These are phyloP conservation scores for Saprolegnia diclina DNA, from an alignment of 352 stramenopile genomes.

Conservation along the genomic window DNA sequence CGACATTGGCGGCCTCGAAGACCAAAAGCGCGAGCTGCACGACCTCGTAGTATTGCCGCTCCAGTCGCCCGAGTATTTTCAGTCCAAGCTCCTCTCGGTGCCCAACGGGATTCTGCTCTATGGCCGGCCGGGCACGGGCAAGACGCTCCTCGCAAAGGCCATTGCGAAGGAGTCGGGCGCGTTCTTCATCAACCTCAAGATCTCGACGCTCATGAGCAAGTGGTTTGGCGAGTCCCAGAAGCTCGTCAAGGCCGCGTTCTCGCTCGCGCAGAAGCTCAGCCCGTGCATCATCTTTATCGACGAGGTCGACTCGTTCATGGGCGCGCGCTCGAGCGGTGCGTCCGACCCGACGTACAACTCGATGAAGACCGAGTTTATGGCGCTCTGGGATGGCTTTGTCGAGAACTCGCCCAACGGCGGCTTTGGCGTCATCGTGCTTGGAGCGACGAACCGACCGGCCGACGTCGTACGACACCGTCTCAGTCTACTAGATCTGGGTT, in stretches of 20 bases:
- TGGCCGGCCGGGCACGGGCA: conserved; percentile 77
- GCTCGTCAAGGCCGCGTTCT: conserved; percentile 90
- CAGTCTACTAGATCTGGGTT: background rate
- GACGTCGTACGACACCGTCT: conserved; percentile 63
- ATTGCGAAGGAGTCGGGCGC: conserved; percentile 92
- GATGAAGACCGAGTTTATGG: conserved; percentile 96
- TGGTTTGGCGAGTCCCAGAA: conserved; percentile 91
- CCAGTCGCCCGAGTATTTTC: conserved; percentile 89
- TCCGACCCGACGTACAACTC: conserved; percentile 77
- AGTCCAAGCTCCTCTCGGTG: conserved; percentile 78
- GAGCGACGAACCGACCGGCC: conserved; percentile 91
- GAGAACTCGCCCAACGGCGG: conserved; percentile 64
- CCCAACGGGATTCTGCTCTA: conserved; percentile 85
- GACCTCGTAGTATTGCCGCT: conserved; percentile 93
- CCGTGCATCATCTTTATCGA: conserved; percentile 99
- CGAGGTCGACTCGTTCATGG: conserved; percentile 93
- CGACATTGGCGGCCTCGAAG: conserved; percentile 95
- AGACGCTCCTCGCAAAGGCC: conserved; percentile 91
- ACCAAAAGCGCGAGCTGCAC: conserved; percentile 94
- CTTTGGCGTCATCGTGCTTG: conserved; percentile 93
- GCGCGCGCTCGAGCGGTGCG: conserved; percentile 58
- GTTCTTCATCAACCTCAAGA: conserved; percentile 87
- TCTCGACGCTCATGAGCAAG: conserved; percentile 88
- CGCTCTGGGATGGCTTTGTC: conserved; percentile 96
- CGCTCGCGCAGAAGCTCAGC: conserved; percentile 90